Percentiles rank a stretch among this genome's conserved stretches.
phyloP scores from a whole-genome alignment of 2,329 filamentous ascomycete genomes.

The Fusarium redolens region DNA sequence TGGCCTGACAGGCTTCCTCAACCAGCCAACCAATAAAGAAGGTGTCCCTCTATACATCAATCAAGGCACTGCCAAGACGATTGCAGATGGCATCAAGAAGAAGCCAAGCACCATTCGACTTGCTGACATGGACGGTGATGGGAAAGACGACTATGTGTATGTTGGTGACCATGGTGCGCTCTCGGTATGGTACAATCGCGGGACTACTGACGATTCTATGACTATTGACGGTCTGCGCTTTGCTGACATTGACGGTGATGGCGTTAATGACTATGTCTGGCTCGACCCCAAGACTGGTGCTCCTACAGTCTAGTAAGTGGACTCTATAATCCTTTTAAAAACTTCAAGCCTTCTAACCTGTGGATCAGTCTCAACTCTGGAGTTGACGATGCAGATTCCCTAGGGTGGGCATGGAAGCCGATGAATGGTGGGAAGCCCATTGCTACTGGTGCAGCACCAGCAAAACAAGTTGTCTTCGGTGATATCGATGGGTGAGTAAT shows the following conservation, averaged over 20 bases:
- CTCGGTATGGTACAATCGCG: conserved; percentile 23
- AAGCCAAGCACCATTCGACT: conserved; percentile 20
- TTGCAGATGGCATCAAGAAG: conserved; percentile 13
- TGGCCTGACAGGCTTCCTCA: conserved; percentile 11
- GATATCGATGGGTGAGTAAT: conserved; percentile 9
- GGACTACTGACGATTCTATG: background rate
- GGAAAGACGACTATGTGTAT: conserved; percentile 34
- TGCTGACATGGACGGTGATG: conserved; percentile 37
- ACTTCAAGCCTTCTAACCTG: too few species aligned
- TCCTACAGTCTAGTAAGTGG: conserved; percentile 6
- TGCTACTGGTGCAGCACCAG: conserved; percentile 2
- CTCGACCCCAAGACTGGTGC: conserved; percentile 5
- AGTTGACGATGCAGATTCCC: background rate
- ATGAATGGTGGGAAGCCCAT: conserved; percentile 16
- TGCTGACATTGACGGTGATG: conserved; percentile 24
- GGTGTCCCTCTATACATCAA: conserved; percentile 13
- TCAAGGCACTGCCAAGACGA: background rate
- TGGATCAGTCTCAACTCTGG: conserved; percentile 3
- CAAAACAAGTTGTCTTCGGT: background rate
- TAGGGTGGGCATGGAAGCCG: conserved; percentile 12
- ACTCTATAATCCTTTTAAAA: too few species aligned
- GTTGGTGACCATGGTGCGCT: conserved; percentile 41
- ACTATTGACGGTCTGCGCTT: conserved; percentile 10
- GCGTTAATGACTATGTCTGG: conserved; percentile 19
- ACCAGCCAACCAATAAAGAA: conserved; percentile 7